A percentile compares a stretch with the other conserved stretches of the same genome.
Conservation (phyloP, 169 alveolate species). For the Eimeria mitis region DNA sequence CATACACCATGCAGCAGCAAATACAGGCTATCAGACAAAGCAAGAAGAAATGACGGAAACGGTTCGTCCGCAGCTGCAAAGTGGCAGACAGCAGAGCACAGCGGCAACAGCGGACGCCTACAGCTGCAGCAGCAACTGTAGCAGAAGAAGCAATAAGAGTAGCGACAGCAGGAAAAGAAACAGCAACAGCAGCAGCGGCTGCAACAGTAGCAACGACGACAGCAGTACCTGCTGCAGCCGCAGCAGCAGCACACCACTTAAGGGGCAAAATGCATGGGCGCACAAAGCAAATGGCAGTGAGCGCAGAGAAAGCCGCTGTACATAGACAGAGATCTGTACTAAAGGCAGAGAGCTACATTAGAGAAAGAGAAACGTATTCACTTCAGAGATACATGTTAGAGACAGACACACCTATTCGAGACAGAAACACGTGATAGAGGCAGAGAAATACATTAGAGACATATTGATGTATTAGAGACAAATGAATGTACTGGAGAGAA, state of each 20-base stretch:
- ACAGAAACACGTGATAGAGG: not conserved
- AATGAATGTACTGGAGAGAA: too few species aligned
- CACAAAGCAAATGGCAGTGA: not conserved
- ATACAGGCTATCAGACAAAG: not conserved
- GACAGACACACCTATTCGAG: too few species aligned
- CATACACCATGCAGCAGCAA: conserved; percentile 19
- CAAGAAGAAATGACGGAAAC: not conserved
- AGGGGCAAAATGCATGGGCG: not conserved
- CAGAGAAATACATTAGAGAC: not conserved
- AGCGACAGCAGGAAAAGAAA: not conserved
- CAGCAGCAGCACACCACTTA: not conserved
- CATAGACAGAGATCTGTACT: not conserved
- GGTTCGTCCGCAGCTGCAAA: conserved; percentile 10
- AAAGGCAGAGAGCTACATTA: too few species aligned
- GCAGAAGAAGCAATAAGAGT: not conserved
- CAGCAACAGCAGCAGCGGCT: not conserved
- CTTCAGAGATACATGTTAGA: too few species aligned
- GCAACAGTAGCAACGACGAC: not conserved
- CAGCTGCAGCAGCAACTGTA: not conserved
- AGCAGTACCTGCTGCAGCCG: not conserved
- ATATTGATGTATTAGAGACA: too few species aligned
- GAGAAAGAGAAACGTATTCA: not conserved
- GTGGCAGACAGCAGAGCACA: not conserved
- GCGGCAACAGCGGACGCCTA: not conserved
- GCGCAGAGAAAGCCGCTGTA: not conserved